Evolutionary conservation across 2,329 filamentous ascomycete genomes (phyloP), one percentile per base, ranked within the genome.

Genomic region (Metarhizium guizhouense): DNA sequence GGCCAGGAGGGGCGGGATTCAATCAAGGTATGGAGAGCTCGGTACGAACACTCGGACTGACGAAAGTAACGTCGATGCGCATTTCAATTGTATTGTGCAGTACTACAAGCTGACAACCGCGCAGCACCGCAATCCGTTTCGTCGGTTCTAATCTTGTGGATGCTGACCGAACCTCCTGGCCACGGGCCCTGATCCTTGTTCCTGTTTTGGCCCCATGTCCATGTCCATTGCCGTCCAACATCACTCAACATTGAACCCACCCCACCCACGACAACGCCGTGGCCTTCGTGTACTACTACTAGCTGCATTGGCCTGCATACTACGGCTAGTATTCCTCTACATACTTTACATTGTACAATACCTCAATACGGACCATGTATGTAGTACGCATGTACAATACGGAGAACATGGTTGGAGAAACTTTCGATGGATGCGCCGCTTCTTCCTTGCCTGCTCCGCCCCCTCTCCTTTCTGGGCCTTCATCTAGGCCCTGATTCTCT

Each of bases 401-500:
- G 38, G 38, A 45, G 42, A 20, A 45, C n/a, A 20, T 38, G 34
- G n/a, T 10, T n/a, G 13, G 20, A 16, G 18, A 32, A 20, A 0
- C 16, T 6, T 55, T 54, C 54, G 51, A 50, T 54, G 57, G 59
- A 54, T 8, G 6, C 10, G 32, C 32, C 6, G 32, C 32, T 34
- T 43, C 54, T 40, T 47, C 47, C 56, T 40, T 48, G 45, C 51
- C 53, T 57, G 53, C 50, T 50, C 10, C 32, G 32, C 32, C 53
- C 54, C 56, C 57, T 56, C 54, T 58, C 36, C 49, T 52, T 47
- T 54, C 59, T 51, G 47, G 49, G 58, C 56, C 57, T 57, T 53
- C 50, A 51, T 51, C 53, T 56, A 47, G 60, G 47, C 50, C 56
- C 54, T 58, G 60, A 58, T 60, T 61, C 56, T 62, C 59, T 50